Conservation (phyloP, 1,284 basidiomycete genomes). For the Melampsora larici-populina region DNA sequence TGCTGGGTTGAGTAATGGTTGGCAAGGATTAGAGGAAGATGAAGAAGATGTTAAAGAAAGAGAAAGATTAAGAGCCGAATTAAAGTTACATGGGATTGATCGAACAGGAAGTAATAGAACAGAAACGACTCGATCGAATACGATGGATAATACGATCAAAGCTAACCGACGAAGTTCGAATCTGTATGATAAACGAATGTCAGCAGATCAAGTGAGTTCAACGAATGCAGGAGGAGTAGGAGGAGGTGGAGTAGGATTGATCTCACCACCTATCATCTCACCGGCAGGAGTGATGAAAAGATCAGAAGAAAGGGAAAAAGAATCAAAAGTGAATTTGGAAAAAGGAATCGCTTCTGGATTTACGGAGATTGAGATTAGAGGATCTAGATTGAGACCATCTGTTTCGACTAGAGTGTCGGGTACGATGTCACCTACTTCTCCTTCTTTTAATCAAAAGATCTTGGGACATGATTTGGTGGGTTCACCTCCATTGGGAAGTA, state of each 20-base stretch:
- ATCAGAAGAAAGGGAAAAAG: slow-evolving; percentile 72
- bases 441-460: neutral
- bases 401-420: neutral
- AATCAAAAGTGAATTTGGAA: slow-evolving; percentile 68
- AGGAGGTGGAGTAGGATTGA: too few relatives aligned
- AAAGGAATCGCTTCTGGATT: slow-evolving; percentile 69
- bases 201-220: slow-evolving; percentile 54
- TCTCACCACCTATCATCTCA: slow-evolving; percentile 68
- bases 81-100: slow-evolving; percentile 87
- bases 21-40: slow-evolving; percentile 64
- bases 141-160: slow-evolving; percentile 53
- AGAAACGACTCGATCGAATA: slow-evolving; percentile 56
- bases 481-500: neutral
- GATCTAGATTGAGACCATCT: slow-evolving; percentile 29
- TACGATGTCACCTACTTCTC: slow-evolving; percentile 3
- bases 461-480: neutral
- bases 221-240: too few relatives aligned
- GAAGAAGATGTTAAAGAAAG: slow-evolving; percentile 80
- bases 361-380: slow-evolving; percentile 62
- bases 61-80: slow-evolving; percentile 75
- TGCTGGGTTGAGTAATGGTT: slow-evolving; percentile 64
- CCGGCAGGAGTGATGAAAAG: slow-evolving; percentile 69
- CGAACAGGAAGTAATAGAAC: neutral
- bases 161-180: slow-evolving; percentile 54
- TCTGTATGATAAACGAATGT: slow-evolving; percentile 49